Evolutionary conservation across 2,329 filamentous ascomycete genomes (phyloP).

Genomic region (Tetracladium maxilliforme): DNA sequence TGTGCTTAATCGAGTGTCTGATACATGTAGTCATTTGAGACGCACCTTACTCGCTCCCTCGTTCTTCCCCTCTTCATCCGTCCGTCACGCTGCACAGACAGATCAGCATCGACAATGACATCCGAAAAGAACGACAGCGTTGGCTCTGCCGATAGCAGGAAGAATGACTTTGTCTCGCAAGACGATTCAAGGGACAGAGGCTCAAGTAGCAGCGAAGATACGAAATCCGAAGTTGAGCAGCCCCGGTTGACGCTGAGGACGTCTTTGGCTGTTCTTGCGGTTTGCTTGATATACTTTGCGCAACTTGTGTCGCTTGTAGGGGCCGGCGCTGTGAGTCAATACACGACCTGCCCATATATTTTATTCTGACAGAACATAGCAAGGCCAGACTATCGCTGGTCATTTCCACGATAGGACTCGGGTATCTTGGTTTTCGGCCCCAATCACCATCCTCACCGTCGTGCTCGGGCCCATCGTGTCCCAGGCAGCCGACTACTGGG

Average conservation of each 20-base stretch:
- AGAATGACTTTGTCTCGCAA: constrained; percentile 1
- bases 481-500: constrained; percentile 26
- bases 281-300: constrained; percentile 19
- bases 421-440: constrained; percentile 17
- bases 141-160: constrained; percentile 1
- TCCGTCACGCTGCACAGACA: too few relatives aligned
- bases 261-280: constrained; percentile 17
- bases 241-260: constrained; percentile 18
- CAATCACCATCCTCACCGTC: constrained; percentile 20
- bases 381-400: constrained; percentile 16
- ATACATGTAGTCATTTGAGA: too few relatives aligned
- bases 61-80: too few relatives aligned
- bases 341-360: too few relatives aligned
- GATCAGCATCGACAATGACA: constrained; percentile 1
- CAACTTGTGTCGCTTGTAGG: constrained; percentile 19
- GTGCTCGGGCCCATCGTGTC: constrained; percentile 19
- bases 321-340: too few relatives aligned
- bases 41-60: too few relatives aligned
- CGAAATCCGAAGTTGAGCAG: constrained; percentile 1
- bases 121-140: constrained; percentile 1
- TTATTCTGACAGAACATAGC: too few relatives aligned
- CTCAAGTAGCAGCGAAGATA: not conserved
- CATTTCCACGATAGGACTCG: constrained; percentile 10
- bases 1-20: too few relatives aligned
- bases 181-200: not conserved